A percentile compares a stretch with the other conserved stretches of the same genome.
These are phyloP conservation scores for Nicotiana tomentosiformis DNA, from an alignment of 257 asterid genomes.

Conservation along the genomic window DNA sequence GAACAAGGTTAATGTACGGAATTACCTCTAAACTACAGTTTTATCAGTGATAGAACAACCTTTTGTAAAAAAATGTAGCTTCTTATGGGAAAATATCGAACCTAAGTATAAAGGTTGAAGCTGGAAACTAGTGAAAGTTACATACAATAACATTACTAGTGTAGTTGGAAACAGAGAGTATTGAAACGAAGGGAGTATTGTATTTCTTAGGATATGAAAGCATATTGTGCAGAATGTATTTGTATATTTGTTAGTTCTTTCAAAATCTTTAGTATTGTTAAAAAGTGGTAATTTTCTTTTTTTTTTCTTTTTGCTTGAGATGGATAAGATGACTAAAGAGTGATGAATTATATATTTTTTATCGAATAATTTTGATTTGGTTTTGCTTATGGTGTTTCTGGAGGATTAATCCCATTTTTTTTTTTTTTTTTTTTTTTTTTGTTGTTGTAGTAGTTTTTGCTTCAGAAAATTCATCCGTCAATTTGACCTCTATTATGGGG, in stretches of 20 bases:
- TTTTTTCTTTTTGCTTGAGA: neutral
- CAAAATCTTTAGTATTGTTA: neutral
- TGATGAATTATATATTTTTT: neutral
- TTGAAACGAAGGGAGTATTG: neutral
- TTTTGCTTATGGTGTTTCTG: neutral
- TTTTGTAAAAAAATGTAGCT: neutral
- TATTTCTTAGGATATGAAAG: neutral
- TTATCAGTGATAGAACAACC: neutral
- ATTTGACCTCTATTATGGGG: slow-evolving; percentile 39
- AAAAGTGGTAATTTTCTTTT: neutral
- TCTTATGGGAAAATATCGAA: neutral
- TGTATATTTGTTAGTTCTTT: neutral
- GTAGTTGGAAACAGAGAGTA: neutral
- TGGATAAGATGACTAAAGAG: neutral
- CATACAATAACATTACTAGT: neutral
- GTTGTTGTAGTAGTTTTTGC: neutral
- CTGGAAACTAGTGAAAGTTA: neutral
- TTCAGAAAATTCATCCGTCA: neutral
- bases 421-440: neutral
- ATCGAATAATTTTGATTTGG: neutral
- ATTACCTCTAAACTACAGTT: neutral
- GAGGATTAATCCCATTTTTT: neutral
- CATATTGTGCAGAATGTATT: neutral
- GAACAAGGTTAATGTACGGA: neutral
- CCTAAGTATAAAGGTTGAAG: neutral